Conservation (phyloP, 495 filamentous ascomycete genomes). For the Penicillium soppii region DNA sequence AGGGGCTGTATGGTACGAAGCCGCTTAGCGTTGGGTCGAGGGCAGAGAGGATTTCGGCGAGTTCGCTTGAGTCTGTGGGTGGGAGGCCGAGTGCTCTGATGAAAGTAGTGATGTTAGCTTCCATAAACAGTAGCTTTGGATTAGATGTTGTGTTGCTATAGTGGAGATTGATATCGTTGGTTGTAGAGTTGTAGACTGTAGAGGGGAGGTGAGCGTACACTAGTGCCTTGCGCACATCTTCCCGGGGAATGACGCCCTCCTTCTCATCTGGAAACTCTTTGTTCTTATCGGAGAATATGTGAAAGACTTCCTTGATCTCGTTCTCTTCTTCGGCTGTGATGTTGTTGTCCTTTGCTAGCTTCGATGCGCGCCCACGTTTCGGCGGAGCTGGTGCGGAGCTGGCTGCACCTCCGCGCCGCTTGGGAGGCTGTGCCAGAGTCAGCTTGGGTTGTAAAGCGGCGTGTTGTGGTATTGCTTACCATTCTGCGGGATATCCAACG, state of each 20-base stretch:
- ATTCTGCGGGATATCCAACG: neutral
- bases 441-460: neutral
- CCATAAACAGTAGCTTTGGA: neutral
- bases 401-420: slow-evolving; percentile 36
- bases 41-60: slow-evolving; percentile 70
- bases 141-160: neutral
- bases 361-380: slow-evolving; percentile 63
- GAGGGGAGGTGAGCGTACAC: slow-evolving; percentile 55
- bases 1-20: slow-evolving; percentile 69
- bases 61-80: slow-evolving; percentile 59
- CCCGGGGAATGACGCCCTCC: slow-evolving; percentile 69
- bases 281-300: slow-evolving; percentile 62
- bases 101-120: neutral
- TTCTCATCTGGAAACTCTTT: slow-evolving; percentile 66
- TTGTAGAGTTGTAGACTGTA: neutral
- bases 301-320: slow-evolving; percentile 88
- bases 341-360: slow-evolving; percentile 84
- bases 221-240: slow-evolving; percentile 78
- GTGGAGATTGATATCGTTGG: neutral
- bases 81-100: slow-evolving; percentile 72
- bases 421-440: slow-evolving; percentile 31
- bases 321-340: slow-evolving; percentile 79
- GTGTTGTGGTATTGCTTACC: neutral
- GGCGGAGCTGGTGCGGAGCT: slow-evolving; percentile 29
- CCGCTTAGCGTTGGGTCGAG: slow-evolving; percentile 81